phyloP scores from a whole-genome alignment of 1,284 basidiomycete genomes.

The Cryptococcus maquisensis region DNA sequence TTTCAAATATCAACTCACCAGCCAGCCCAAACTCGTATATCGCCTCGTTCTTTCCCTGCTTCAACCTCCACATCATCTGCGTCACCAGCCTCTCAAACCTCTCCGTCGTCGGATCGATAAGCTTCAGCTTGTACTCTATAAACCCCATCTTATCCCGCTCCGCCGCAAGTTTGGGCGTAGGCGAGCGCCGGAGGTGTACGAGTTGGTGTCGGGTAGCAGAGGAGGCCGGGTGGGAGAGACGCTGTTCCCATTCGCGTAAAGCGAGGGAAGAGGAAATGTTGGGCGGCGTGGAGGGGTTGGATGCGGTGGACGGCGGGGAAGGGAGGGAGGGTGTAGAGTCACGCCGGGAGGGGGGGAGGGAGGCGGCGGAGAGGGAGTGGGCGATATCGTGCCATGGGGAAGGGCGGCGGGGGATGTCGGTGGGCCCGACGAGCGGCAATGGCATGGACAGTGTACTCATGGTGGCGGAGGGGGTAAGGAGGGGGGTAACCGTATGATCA shows the following conservation, averaged over 20 bases:
- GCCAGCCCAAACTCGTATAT: constrained; percentile 86
- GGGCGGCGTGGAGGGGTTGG: background rate
- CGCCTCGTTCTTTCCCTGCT: constrained; percentile 84
- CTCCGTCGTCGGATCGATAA: constrained; percentile 46
- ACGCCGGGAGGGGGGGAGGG: constrained; percentile 16
- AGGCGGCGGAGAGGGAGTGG: constrained; percentile 36
- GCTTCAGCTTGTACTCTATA: constrained; percentile 51
- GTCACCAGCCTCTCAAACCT: constrained; percentile 64
- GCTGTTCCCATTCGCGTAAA: constrained; percentile 38
- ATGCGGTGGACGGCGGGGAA: constrained; percentile 1
- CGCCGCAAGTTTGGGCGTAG: constrained; percentile 34
- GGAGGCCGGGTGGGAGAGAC: constrained; percentile 25
- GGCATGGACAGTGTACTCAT: background rate
- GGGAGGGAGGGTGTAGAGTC: constrained; percentile 8
- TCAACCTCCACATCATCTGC: constrained; percentile 88
- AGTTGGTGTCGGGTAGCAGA: constrained; percentile 35
- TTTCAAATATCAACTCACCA: constrained; percentile 25
- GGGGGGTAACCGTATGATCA: background rate
- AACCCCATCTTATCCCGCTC: constrained; percentile 48
- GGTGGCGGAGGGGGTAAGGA: background rate
- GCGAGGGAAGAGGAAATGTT: constrained; percentile 29
- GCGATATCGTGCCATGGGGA: constrained; percentile 46
- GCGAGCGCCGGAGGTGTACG: constrained; percentile 12
- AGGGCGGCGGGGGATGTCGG: constrained; percentile 27
- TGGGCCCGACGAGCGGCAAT: constrained; percentile 2